Evolutionary conservation across 2,329 filamentous ascomycete genomes (phyloP), one percentile per base, ranked within the genome.

Genomic region (Pseudopithomyces chartarum): DNA sequence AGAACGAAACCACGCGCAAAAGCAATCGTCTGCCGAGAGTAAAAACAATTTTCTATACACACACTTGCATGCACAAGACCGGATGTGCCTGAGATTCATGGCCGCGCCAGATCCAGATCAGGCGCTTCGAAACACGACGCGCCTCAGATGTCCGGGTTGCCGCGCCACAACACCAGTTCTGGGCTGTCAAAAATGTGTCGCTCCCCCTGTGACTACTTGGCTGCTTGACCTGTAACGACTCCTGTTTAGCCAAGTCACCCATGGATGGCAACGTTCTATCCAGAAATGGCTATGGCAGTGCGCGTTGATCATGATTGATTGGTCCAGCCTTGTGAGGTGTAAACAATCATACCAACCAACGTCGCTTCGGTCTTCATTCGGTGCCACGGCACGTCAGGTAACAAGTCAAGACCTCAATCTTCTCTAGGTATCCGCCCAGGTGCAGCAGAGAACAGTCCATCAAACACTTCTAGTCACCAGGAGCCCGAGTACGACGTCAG

Each of bases 221-320:
- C 56, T 62, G 59, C 60, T 53, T 32, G 40, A 15, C 56, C 57
- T 67, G 58, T 54, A 55, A 69, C 66, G 46, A 19, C 34, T 50
- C 38, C 19, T 59, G 63, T 67, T 54, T 62, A 58, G 64, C 63
- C 63, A 64, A 65, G 63, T 39, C 20, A 40, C 53, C 45, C 54
- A 59, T 46, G 26, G 48, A 51, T 43, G 45, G 38, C 55, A 38
- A 47, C 46, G 32, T 48, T 38, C 23, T 1, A 15, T 33, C 34
- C 33, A 13, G 34, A 29, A 43, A 26, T 34, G 44, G 45, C 47
- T 43, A 23, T 39, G n/a, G 17, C 47, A 46, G 20, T 26, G 32
- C 34, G 11, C 22, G 17, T 34, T 39, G 20, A n/a, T 7, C 4
- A n/a, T 19, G 43, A 45, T 48, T 60, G 51, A 56, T 68, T 62